phyloP scores from a whole-genome alignment of 257 asterid species.

The Anisodus acutangulus region DNA sequence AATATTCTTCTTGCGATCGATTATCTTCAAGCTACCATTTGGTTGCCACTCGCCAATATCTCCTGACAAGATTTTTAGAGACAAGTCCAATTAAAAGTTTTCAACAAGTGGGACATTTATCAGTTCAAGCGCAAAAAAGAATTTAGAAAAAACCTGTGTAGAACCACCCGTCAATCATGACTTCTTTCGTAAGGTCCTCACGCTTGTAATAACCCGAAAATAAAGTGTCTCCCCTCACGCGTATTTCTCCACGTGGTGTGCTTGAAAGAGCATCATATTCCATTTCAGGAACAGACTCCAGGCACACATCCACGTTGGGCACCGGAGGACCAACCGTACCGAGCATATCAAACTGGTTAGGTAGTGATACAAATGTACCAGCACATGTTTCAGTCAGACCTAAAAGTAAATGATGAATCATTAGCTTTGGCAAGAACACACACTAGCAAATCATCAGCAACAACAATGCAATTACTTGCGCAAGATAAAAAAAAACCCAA shows the following conservation, averaged over 20 bases:
- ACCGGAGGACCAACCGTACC: constrained; percentile 98
- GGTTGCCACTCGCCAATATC: constrained; percentile 97
- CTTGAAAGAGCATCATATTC: constrained; percentile 86
- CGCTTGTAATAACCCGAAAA: constrained; percentile 92
- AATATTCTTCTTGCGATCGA: constrained; percentile 96
- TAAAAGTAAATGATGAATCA: constrained; percentile 34
- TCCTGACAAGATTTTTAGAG: constrained; percentile 47
- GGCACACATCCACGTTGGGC: constrained; percentile 88
- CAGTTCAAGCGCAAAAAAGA: neutral
- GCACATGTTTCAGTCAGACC: constrained; percentile 98
- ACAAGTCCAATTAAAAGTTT: neutral
- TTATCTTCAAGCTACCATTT: constrained; percentile 85
- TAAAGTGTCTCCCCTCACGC: constrained; percentile 78
- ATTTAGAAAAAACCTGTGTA: constrained; percentile 75
- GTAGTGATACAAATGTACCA: constrained; percentile 87
- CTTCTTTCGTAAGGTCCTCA: constrained; percentile 94
- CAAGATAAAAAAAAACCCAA: neutral
- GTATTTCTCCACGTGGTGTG: constrained; percentile 89
- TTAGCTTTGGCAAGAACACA: constrained; percentile 7
- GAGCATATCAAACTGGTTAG: constrained; percentile 74
- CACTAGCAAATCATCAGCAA: neutral
- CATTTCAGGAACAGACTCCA: constrained; percentile 99
- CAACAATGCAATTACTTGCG: neutral
- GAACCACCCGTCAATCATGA: constrained; percentile 88
- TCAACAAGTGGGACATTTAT: neutral